These are phyloP conservation scores for Vanrija pseudolonga DNA, from an alignment of 1,284 basidiomycete genomes.

Conservation along the genomic window DNA sequence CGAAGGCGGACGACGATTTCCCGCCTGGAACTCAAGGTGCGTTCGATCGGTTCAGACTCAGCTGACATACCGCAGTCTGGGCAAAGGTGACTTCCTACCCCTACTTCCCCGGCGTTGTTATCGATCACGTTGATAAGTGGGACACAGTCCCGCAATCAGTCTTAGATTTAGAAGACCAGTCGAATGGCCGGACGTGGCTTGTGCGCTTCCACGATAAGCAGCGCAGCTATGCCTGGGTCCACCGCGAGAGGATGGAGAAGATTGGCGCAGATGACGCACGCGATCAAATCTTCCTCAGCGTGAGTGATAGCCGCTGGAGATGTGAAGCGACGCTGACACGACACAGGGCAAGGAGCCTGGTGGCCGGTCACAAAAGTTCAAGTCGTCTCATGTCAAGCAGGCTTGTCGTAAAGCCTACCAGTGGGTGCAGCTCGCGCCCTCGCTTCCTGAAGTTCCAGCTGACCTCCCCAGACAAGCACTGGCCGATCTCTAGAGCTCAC, in stretches of 20 bases:
- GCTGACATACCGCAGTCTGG: slow-evolving; percentile 37
- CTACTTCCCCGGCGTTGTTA: slow-evolving; percentile 49
- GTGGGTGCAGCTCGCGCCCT: slow-evolving; percentile 14
- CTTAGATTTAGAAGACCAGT: slow-evolving; percentile 44
- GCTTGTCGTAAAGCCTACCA: slow-evolving; percentile 26
- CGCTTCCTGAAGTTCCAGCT: neutral
- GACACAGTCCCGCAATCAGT: slow-evolving; percentile 56
- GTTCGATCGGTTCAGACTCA: neutral
- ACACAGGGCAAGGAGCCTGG: slow-evolving; percentile 30
- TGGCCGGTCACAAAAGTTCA: slow-evolving; percentile 19
- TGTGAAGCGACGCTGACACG: neutral
- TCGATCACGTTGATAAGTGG: slow-evolving; percentile 50
- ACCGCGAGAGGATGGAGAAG: slow-evolving; percentile 53
- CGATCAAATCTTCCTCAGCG: slow-evolving; percentile 33
- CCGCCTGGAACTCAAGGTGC: slow-evolving; percentile 40
- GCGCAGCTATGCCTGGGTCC: slow-evolving; percentile 60
- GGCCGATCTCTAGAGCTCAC: neutral
- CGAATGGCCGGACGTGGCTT: slow-evolving; percentile 46
- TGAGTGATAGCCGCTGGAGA: slow-evolving; percentile 39
- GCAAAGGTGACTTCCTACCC: slow-evolving; percentile 44
- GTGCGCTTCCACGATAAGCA: slow-evolving; percentile 66
- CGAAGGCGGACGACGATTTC: slow-evolving; percentile 15
- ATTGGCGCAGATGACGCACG: slow-evolving; percentile 56
- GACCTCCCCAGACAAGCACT: neutral
- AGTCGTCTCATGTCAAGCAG: slow-evolving; percentile 11